Conservation (phyloP, 1,284 basidiomycete species). For the Gymnopus androsaceus region DNA sequence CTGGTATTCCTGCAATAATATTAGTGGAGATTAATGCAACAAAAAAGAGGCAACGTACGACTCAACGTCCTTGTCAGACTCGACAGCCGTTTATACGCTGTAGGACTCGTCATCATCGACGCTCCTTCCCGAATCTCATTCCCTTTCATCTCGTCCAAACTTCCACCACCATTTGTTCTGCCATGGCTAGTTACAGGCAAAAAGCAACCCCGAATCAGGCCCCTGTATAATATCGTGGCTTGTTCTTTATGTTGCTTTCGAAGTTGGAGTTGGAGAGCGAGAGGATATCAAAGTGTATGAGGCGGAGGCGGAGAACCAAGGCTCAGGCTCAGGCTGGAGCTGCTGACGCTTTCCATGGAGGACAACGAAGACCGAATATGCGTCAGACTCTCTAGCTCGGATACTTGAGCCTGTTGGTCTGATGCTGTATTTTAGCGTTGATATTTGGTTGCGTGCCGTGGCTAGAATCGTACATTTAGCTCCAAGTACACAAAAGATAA, state of each 20-base stretch:
- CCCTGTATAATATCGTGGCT: constrained; percentile 72
- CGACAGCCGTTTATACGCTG: constrained; percentile 51
- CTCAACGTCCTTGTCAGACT: constrained; percentile 79
- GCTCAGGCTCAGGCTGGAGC: constrained; percentile 11
- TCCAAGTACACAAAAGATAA: too few species aligned
- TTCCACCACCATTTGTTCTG: constrained; percentile 35
- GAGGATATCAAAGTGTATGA: too few species aligned
- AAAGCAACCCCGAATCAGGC: constrained; percentile 68
- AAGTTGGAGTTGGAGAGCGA: constrained; percentile 34
- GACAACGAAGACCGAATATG: too few species aligned
- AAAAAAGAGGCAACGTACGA: too few species aligned
- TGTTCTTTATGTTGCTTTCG: constrained; percentile 57
- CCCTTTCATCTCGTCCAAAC: too few species aligned
- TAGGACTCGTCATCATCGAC: constrained; percentile 57
- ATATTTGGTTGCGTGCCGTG: constrained; percentile 70
- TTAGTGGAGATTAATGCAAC: constrained; percentile 22
- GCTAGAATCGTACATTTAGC: too few species aligned
- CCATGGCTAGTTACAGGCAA: constrained; percentile 67
- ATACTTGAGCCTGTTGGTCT: constrained; percentile 61
- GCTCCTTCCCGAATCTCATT: constrained; percentile 71
- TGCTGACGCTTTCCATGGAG: constrained; percentile 58
- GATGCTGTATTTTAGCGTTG: constrained; percentile 74
- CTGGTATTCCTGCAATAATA: constrained; percentile 65
- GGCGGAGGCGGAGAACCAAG: constrained; percentile 39
- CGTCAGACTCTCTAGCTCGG: constrained; percentile 65